Conservation (phyloP, 768 basidiomycete species). For the Hirschioporus abietinus region DNA sequence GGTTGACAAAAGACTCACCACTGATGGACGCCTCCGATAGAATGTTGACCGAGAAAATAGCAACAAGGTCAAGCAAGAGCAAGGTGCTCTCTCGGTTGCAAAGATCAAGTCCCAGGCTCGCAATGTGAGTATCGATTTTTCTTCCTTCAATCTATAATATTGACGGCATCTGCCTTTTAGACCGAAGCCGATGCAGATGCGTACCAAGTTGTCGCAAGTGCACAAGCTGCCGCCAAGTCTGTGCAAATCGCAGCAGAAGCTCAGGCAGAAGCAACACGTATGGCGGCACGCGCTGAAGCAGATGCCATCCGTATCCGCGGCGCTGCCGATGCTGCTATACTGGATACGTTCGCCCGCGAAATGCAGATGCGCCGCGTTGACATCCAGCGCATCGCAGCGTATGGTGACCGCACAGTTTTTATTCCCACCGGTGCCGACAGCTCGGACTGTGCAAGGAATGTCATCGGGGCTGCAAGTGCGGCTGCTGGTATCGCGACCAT, state of each 20-base stretch:
- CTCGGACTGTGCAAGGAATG: not conserved
- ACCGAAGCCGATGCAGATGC: constrained; percentile 73
- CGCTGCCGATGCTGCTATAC: constrained; percentile 52
- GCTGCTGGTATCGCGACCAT: not conserved
- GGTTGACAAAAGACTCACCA: not conserved
- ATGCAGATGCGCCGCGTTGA: constrained; percentile 71
- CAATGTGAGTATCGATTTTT: constrained; percentile 28
- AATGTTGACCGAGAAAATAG: constrained; percentile 85
- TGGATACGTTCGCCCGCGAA: constrained; percentile 65
- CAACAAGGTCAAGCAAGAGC: constrained; percentile 82
- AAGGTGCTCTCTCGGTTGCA: constrained; percentile 72
- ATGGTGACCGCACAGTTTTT: constrained; percentile 64
- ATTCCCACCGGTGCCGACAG: constrained; percentile 49
- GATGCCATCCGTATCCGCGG: constrained; percentile 62
- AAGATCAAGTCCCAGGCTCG: constrained; percentile 67
- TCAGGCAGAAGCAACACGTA: constrained; percentile 69
- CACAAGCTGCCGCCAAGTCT: constrained; percentile 65
- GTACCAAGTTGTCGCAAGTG: constrained; percentile 66
- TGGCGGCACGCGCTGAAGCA: constrained; percentile 72
- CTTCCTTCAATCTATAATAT: not conserved
- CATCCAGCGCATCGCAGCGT: constrained; percentile 55
- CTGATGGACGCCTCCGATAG: constrained; percentile 26
- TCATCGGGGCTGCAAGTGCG: not conserved
- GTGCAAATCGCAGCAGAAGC: constrained; percentile 70
- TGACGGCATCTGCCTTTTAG: constrained; percentile 21